A percentile compares a stretch with the other conserved stretches of the same genome.
Conservation (phyloP, 1,139 yeast species). For the Diutina rugosa region DNA sequence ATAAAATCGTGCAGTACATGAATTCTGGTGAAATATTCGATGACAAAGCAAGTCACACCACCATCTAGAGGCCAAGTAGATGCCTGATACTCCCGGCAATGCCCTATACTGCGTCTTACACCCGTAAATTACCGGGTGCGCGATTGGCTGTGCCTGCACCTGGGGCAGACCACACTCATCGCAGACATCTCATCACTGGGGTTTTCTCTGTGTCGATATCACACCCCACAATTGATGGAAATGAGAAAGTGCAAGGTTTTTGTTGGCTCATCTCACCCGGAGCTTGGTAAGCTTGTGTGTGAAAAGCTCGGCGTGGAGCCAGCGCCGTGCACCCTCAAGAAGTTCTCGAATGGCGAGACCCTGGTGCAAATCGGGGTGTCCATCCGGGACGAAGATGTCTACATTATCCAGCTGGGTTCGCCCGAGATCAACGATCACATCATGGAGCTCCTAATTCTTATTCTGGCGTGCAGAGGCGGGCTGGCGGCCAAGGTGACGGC, state of each 20-base stretch:
- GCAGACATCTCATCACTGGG: not conserved
- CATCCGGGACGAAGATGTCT: constrained; percentile 93
- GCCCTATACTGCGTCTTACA: not conserved
- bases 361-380: constrained; percentile 91
- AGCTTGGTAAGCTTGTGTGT: constrained; percentile 81
- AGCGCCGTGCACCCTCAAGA: constrained; percentile 85
- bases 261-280: constrained; percentile 94
- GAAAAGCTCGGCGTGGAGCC: constrained; percentile 85
- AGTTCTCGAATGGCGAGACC: constrained; percentile 95
- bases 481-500: constrained; percentile 95
- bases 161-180: not conserved
- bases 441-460: constrained; percentile 88
- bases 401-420: constrained; percentile 89
- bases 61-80: not conserved
- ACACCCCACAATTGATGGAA: not conserved
- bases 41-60: too few species aligned
- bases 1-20: too few species aligned
- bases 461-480: constrained; percentile 94
- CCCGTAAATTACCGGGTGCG: not conserved
- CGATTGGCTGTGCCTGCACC: not conserved
- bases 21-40: too few species aligned
- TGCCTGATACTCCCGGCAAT: not conserved
- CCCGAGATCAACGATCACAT: constrained; percentile 86
- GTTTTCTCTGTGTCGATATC: not conserved
- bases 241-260: constrained; percentile 97